Percentiles rank a stretch among this genome's conserved stretches.
Conservation (phyloP, 1,284 basidiomycete species). For the Cerioporus squamosus region DNA sequence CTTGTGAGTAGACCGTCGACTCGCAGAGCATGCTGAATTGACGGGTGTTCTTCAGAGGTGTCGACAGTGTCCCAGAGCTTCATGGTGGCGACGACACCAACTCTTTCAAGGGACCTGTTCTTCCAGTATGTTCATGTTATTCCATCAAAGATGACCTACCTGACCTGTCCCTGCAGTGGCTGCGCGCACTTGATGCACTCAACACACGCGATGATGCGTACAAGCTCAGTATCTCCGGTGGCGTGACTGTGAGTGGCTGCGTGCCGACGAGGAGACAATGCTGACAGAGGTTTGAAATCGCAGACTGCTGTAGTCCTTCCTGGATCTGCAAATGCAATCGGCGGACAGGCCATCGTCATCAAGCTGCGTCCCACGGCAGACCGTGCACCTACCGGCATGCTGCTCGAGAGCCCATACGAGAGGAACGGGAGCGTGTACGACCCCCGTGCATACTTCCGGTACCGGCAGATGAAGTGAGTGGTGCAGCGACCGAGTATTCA, state of each 20-base stretch:
- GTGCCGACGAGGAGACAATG: background rate
- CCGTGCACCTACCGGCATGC: constrained; percentile 47
- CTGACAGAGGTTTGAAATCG: background rate
- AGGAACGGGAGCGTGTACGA: constrained; percentile 39
- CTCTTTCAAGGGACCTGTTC: constrained; percentile 41
- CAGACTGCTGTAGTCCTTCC: constrained; percentile 48
- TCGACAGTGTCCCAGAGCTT: constrained; percentile 26
- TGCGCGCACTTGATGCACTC: constrained; percentile 52
- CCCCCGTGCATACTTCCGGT: constrained; percentile 39
- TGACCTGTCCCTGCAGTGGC: constrained; percentile 32
- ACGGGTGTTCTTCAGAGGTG: constrained; percentile 13
- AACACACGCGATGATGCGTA: constrained; percentile 45
- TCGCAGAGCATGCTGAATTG: constrained; percentile 31
- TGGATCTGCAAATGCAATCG: constrained; percentile 51
- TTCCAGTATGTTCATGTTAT: constrained; percentile 33
- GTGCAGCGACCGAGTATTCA: too few relatives aligned
- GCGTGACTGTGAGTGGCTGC: constrained; percentile 39
- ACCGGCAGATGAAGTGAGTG: constrained; percentile 50
- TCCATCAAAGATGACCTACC: background rate
- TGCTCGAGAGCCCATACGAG: constrained; percentile 51
- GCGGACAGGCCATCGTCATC: constrained; percentile 46
- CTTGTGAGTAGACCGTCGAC: constrained; percentile 32
- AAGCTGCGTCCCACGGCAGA: constrained; percentile 53
- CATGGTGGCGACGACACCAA: constrained; percentile 39
- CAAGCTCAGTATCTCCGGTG: constrained; percentile 46